Evolutionary conservation across 345 rosid species (phyloP), one percentile per base, ranked within the genome.

Genomic region (Limnanthes douglasii): DNA sequence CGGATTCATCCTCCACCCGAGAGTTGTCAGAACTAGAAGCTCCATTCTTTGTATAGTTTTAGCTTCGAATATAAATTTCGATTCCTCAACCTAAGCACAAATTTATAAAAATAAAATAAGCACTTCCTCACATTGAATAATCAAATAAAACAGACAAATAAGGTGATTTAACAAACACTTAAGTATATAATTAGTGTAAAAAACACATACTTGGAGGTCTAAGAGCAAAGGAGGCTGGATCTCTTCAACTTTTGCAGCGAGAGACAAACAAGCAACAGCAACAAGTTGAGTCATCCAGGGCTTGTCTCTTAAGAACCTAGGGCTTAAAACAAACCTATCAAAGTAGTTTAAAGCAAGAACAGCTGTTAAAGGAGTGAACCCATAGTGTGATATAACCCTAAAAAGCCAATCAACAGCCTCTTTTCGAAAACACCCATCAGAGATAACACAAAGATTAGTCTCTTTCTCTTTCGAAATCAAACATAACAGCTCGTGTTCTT

Each of bases 191-290:
- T 29, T 21, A 8, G 28, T 23, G 15, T 33, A 34, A 32, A 21
- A 8, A 43, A 35, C 13, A 54, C 75, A 16, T 62, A 82, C 97
- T 69, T 86, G 97, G 31, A 86, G 60, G 48, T 83, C 83, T 11
- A 78, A 22, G 21, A 86, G 90, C 43, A 78, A 65, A 0, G 93
- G 93, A 19, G 78, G 88, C 30, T 61, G 82, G 42, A 74, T 69
- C 55, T 86, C 97, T 60, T 83, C 97, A 43, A 86, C 80, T 55
- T 86, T 86, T 7, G 90, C 88, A 60, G 97, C 93, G 50, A 86
- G 26, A 46, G 97, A 86, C 58, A 83, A 46, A 53, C 83, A 86
- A 57, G 95, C 75, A 13, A 86, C 95, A 28, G 86, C 90, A 29
- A 66, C 69, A 47, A 86, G 86, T 36, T 86, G 95, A 41, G 70